These are phyloP conservation scores for Hygrophila difformis DNA, from an alignment of 257 asterid genomes.

Conservation along the genomic window DNA sequence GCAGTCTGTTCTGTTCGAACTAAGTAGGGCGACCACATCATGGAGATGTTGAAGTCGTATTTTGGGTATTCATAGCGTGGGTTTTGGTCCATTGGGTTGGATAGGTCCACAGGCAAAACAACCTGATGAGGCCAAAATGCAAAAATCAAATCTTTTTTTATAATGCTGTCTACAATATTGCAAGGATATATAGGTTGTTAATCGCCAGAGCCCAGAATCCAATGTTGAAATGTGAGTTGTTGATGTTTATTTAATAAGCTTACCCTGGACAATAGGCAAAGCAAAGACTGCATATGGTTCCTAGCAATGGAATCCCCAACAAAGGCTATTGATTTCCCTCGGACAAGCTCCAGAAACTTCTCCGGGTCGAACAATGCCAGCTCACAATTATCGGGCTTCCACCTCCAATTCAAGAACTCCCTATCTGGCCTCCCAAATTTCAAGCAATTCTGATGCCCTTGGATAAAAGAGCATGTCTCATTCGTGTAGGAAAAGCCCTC, in stretches of 20 bases:
- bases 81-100: conserved; percentile 29
- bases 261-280: conserved; percentile 73
- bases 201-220: not conserved
- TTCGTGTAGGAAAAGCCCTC: conserved; percentile 71
- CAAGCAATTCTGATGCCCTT: conserved; percentile 83
- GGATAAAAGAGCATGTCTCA: conserved; percentile 50
- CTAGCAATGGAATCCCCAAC: conserved; percentile 90
- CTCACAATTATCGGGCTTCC: conserved; percentile 82
- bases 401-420: conserved; percentile 62
- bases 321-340: conserved; percentile 69
- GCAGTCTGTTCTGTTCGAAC: conserved; percentile 27
- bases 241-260: not conserved
- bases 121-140: conserved; percentile 18
- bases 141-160: not conserved
- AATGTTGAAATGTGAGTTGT: too few species aligned
- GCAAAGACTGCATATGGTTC: conserved; percentile 77
- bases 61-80: conserved; percentile 27
- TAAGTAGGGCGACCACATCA: conserved; percentile 45
- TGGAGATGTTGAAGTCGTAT: conserved; percentile 46
- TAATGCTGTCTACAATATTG: too few species aligned
- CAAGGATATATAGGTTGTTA: too few species aligned
- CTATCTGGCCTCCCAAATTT: conserved; percentile 64
- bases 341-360: conserved; percentile 42
- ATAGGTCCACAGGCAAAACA: conserved; percentile 24
- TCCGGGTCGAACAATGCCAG: conserved; percentile 51